A percentile compares a stretch with the other conserved stretches of the same genome.
These are phyloP conservation scores for Suillus tomentosus DNA, from an alignment of 768 basidiomycete genomes.

Conservation along the genomic window DNA sequence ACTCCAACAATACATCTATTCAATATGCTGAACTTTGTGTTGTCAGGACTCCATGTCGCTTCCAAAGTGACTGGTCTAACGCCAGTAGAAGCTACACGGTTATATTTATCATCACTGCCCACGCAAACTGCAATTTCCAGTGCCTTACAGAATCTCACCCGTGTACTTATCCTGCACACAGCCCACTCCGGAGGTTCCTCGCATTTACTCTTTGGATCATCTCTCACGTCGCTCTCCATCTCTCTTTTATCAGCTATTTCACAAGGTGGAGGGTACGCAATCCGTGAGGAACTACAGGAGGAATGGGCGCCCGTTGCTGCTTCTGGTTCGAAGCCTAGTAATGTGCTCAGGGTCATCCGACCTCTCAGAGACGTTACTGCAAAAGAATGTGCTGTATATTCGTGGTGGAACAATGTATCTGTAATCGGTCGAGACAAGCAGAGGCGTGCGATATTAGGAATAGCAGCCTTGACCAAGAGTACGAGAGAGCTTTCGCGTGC, in stretches of 20 bases:
- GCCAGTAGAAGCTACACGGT: constrained; percentile 38
- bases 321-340: constrained; percentile 9
- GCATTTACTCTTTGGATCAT: constrained; percentile 78
- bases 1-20: neutral
- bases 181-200: constrained; percentile 62
- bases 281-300: constrained; percentile 70
- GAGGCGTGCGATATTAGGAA: constrained; percentile 55
- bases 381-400: constrained; percentile 80
- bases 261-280: constrained; percentile 73
- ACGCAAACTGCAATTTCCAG: constrained; percentile 70
- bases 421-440: constrained; percentile 52
- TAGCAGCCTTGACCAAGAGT: constrained; percentile 73
- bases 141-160: constrained; percentile 58
- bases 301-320: constrained; percentile 52
- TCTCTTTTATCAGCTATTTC: constrained; percentile 72
- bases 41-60: constrained; percentile 26
- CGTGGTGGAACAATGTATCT: constrained; percentile 66
- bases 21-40: constrained; percentile 10
- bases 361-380: constrained; percentile 73
- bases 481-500: constrained; percentile 12
- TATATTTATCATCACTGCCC: constrained; percentile 66
- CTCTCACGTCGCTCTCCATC: constrained; percentile 76
- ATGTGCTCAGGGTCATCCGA: constrained; percentile 53
- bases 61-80: constrained; percentile 14
- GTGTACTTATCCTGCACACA: constrained; percentile 71